Conservation (phyloP, 108 stramenopile genomes). For the Skeletonema potamos region DNA sequence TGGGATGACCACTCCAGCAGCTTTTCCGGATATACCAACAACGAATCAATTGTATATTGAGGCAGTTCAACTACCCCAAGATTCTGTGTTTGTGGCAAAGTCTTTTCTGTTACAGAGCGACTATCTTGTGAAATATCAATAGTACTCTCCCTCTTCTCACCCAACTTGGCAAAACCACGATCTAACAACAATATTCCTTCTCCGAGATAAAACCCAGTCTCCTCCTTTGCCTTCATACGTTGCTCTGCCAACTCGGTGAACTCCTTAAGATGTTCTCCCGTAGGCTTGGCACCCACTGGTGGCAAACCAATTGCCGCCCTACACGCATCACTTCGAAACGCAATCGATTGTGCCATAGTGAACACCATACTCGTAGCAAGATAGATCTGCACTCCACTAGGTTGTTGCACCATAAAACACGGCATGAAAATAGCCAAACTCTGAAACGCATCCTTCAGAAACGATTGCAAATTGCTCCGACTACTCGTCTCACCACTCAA, state of each 20-base stretch:
- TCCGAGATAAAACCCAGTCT: slow-evolving; percentile 28
- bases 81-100: background rate
- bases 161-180: slow-evolving; percentile 55
- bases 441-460: slow-evolving; percentile 84
- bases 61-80: background rate
- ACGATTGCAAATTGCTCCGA: slow-evolving; percentile 58
- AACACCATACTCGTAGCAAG: slow-evolving; percentile 77
- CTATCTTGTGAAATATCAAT: slow-evolving; percentile 2
- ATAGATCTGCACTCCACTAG: slow-evolving; percentile 82
- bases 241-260: slow-evolving; percentile 64
- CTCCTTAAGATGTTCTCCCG: slow-evolving; percentile 63
- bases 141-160: slow-evolving; percentile 37
- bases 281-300: slow-evolving; percentile 52
- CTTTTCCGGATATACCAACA: slow-evolving; percentile 26
- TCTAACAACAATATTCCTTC: slow-evolving; percentile 47
- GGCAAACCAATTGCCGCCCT: slow-evolving; percentile 66
- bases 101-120: background rate
- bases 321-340: slow-evolving; percentile 64
- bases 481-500: slow-evolving; percentile 66
- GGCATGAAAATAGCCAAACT: slow-evolving; percentile 85
- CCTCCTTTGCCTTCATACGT: slow-evolving; percentile 37
- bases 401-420: slow-evolving; percentile 78
- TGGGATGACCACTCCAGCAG: slow-evolving; percentile 7
- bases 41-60: background rate
- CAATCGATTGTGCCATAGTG: slow-evolving; percentile 69